Evolutionary conservation across 805 yeast genomes (phyloP), one percentile per base, ranked within the genome.

Genomic region (Blastobotrys peoriensis): DNA sequence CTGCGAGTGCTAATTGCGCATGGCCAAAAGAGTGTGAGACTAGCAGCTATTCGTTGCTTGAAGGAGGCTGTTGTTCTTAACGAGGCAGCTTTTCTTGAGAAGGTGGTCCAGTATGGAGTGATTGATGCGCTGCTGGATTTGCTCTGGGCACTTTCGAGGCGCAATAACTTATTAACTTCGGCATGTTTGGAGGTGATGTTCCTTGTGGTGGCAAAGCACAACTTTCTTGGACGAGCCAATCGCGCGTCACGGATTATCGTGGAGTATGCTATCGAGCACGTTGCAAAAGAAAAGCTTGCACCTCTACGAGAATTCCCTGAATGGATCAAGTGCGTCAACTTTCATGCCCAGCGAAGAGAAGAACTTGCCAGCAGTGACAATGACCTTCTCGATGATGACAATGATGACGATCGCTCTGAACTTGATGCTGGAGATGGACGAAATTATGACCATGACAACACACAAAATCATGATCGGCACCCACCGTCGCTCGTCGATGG

Each of bases 161-260:
- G 64, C 33, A 79, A 84, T 58, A 83, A 81, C 57, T 64, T 88
- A 47, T 73, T 83, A 2, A 83, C 79, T 56, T 87, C 96, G 0
- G 75, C 89, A 4, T 75, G 91, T 50, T 67, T 87, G 38, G 88
- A 84, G 58, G 67, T 89, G 33, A 47, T 63, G 41, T 45, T 46
- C 33, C 25, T 43, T 17, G 40, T 25, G 10, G 30, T 13, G 13
- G 13, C 30, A 13, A 25, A 25, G 30, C 13, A 25, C 30, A 25
- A 25, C 30, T 25, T 25, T 25, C 30, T 25, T 8, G 30, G 30
- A 25, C 30, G 30, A 25, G 8, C 30, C 8, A 25, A 25, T 13
- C 30, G 30, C 8, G 30, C 30, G 13, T 8, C 30, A 13, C 30
- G 30, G 13, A 25, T 25, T 8, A 25, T 25, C 8, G 30, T 25